phyloP scores from a whole-genome alignment of 305 asterid species.

The Fraxinus ornus region DNA sequence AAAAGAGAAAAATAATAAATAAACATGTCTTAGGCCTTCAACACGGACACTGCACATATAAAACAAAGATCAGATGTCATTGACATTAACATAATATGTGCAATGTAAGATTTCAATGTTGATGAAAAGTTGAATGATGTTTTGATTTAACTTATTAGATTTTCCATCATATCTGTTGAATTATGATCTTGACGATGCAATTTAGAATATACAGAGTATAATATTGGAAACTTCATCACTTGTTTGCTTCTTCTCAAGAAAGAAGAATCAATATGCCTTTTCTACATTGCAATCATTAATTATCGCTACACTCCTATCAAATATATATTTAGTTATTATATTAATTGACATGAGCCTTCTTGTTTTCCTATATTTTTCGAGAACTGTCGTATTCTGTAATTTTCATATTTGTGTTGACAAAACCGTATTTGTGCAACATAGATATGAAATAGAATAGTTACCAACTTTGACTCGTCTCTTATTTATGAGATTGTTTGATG shows the following conservation, averaged over 20 bases:
- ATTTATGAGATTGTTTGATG: neutral
- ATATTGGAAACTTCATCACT: neutral
- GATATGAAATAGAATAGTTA: neutral
- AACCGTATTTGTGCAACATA: neutral
- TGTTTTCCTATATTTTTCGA: neutral
- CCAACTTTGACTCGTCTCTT: neutral
- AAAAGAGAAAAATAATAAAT: neutral
- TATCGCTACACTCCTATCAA: neutral
- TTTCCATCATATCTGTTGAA: neutral
- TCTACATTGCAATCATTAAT: neutral
- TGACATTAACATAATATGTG: neutral
- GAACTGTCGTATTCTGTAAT: neutral
- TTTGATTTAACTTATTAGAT: neutral
- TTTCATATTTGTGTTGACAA: neutral
- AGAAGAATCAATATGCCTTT: neutral
- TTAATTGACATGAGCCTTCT: neutral
- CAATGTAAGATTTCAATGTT: neutral
- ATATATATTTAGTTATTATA: neutral
- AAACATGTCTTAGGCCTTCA: neutral
- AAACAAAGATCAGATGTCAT: neutral
- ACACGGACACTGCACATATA: neutral
- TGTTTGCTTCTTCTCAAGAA: neutral
- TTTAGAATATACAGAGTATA: neutral
- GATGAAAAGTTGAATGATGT: neutral
- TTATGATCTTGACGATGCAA: neutral